Evolutionary conservation across 2,329 filamentous ascomycete species (phyloP), one percentile per base, ranked within the genome.

Genomic region (Neofusicoccum sp.): DNA sequence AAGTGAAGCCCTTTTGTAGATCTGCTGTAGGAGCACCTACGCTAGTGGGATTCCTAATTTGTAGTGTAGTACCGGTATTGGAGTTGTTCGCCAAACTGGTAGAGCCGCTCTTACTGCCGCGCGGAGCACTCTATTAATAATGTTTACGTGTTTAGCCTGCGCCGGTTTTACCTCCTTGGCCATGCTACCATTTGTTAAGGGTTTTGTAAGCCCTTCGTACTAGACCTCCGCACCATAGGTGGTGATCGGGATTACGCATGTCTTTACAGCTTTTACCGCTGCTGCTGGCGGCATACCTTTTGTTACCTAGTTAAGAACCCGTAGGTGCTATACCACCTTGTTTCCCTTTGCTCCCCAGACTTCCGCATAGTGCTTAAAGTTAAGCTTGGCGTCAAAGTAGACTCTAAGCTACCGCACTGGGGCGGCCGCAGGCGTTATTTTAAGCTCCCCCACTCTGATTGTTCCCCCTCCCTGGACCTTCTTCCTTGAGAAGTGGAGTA

Each of bases 201-300:
- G 29, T n/a, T 50, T 50, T 50, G 14, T 44, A 29, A 28, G 28
- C 6, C 52, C 36, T n/a, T 41, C 9, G 11, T 44, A 56, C 34
- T n/a, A 56, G 52, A 56, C 29, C 52, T 56, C 52, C 14, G 36
- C 52, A n/a, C 37, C 36, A n/a, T 56, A 29, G 5, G 52, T 41
- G 34, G 52, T 11, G 1, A 56, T 11, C 16, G 36, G 22, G 34
- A 34, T 31, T 56, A 56, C 52, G 14, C 22, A 56, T 16, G 22
- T 14, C 28, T 41, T 29, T 14, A 14, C 28, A 52, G 31, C 31
- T 14, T 52, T 39, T 52, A 39, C 31, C n/a, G 28, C 36, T 39
- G 14, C 52, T 16, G 34, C 29, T 28, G 36, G 37, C n/a, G 34
- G 52, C 41, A 44, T 52, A 28, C 48, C 48, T 14, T 52, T 36